Conservation (phyloP, 1,284 basidiomycete genomes). For the Papiliotrema terrestris region DNA sequence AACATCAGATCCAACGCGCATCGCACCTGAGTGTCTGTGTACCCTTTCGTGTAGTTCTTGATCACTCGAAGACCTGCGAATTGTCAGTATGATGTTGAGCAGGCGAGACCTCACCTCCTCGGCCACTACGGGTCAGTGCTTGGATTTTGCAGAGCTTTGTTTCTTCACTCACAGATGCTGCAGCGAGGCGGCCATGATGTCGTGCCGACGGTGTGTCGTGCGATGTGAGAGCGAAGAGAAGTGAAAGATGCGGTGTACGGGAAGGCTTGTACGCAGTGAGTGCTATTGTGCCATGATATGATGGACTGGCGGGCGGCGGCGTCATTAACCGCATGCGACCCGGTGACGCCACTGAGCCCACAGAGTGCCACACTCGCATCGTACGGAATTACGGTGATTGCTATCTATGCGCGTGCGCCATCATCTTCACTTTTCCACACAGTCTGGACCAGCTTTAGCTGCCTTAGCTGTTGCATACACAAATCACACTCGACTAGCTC, state of each 20-base stretch:
- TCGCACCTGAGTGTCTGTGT: slow-evolving; percentile 65
- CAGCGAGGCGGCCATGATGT: slow-evolving; percentile 38
- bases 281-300: not conserved
- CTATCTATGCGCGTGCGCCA: not conserved
- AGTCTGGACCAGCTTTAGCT: not conserved
- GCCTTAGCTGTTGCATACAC: no score
- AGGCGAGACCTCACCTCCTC: slow-evolving; percentile 36
- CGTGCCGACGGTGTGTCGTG: not conserved
- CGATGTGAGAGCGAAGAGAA: not conserved
- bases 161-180: slow-evolving; percentile 48
- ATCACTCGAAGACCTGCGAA: slow-evolving; percentile 68
- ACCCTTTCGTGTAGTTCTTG: slow-evolving; percentile 92
- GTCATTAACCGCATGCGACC: not conserved
- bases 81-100: not conserved
- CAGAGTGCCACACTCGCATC: not conserved
- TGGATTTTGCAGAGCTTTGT: not conserved
- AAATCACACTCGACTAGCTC: not conserved
- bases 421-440: not conserved
- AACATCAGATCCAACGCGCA: not conserved
- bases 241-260: not conserved
- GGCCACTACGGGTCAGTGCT: slow-evolving; percentile 34
- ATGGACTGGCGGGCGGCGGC: not conserved
- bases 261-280: not conserved
- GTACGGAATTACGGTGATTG: slow-evolving; percentile 1
- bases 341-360: not conserved